Percentiles rank a stretch among this genome's conserved stretches.
Conservation (phyloP, 2,329 filamentous ascomycete species). For the Escovopsis sp. region DNA sequence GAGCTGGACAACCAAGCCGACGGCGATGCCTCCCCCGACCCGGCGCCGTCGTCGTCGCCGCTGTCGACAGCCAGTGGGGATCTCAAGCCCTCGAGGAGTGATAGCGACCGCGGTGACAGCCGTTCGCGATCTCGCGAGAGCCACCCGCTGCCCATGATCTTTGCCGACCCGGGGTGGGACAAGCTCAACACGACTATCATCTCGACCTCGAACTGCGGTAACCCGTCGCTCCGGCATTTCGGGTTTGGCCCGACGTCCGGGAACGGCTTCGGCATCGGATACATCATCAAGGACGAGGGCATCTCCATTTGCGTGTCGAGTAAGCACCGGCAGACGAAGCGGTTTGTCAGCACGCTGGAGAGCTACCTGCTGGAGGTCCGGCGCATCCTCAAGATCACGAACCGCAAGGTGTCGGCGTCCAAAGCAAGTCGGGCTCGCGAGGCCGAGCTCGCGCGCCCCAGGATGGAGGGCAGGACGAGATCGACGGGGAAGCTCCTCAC, state of each 20-base stretch:
- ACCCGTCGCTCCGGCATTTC: conserved; percentile 86
- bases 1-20: conserved; percentile 36
- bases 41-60: conserved; percentile 24
- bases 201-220: conserved; percentile 97
- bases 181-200: conserved; percentile 88
- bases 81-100: conserved; percentile 15
- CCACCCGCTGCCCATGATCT: conserved; percentile 57
- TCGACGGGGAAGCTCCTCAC: conserved; percentile 60
- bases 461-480: conserved; percentile 41
- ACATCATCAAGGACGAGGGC: conserved; percentile 75
- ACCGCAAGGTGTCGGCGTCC: conserved; percentile 26
- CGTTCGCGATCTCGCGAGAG: conserved; percentile 32
- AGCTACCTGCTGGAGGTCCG: conserved; percentile 83
- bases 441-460: conserved; percentile 28
- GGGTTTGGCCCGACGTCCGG: conserved; percentile 90
- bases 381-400: conserved; percentile 61
- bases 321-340: conserved; percentile 84
- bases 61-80: conserved; percentile 19
- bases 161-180: conserved; percentile 84
- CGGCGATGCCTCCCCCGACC: conserved; percentile 51
- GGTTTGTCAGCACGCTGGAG: conserved; percentile 81
- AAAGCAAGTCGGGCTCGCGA: conserved; percentile 39
- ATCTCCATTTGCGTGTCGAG: conserved; percentile 85
- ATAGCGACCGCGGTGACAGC: conserved; percentile 40
- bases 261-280: conserved; percentile 93